Base-by-base conservation (phyloP, 2,329 filamentous ascomycete genomes). In the Cladorrhinum sp. region DNA sequence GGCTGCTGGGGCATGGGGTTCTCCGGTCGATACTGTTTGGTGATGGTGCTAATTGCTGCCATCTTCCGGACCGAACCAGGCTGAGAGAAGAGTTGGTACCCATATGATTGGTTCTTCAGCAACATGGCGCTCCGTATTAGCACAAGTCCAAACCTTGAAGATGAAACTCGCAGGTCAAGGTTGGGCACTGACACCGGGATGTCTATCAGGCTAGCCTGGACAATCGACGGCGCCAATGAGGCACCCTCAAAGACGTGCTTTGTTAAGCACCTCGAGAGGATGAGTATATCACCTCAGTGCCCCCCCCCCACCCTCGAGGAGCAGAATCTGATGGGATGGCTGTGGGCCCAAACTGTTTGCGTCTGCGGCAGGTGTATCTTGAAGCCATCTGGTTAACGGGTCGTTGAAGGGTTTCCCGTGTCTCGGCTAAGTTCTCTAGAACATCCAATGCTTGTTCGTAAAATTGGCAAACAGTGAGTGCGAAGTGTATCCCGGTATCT, bases 111-210 rank as follows among this genome's bases (percentile, higher is more conserved):
- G 29, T 41, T 48, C 45, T 41, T 54, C 57, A 53, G 32, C 32
- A 32, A 56, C 38, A 3, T 41, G 36, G 10, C 16, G 12, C 3
- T 13, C 16, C 48, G 13, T 16, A 56, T 49, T n/a, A 29, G 57
- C 49, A 62, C 49, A 52, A 51, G 56, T 50, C 23, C 32, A 62
- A 56, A 58, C 51, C 56, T 53, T 62, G 24, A 36, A 12, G 20
- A 18, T 24, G 25, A 32, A 41, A 27, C 27, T 49, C 41, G 24
- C 25, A 49, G 41, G 27, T 56, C 54, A 23, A 12, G 36, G 18
- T 48, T 20, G 16, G 16, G 18, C 41, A 22, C 16, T 4, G n/a
- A 45, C 18, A 22, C n/a, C 16, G 41, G 16, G 32, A 36, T 36
- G 8, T 36, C 9, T 3, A 16, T 36, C 32, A 36, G n/a, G n/a